phyloP scores from a whole-genome alignment of 768 basidiomycete genomes.

The Neoboletus brunneissimus region DNA sequence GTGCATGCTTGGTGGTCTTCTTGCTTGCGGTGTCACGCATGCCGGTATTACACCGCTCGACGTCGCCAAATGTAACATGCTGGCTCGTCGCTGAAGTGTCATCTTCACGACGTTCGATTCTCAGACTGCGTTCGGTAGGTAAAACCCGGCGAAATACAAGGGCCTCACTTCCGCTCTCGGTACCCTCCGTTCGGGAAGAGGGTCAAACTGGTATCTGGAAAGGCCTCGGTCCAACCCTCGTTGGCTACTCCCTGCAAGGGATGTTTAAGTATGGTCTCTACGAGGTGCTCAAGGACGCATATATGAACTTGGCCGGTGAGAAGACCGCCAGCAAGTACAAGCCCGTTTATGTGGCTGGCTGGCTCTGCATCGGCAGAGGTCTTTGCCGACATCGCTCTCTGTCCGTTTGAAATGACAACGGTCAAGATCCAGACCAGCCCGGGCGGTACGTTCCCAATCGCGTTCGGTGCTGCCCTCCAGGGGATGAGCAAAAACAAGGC shows the following conservation, averaged over 20 bases:
- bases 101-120: no score
- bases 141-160: slow-evolving; percentile 69
- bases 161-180: slow-evolving; percentile 60
- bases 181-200: slow-evolving; percentile 71
- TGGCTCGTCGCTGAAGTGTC: not conserved
- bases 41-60: slow-evolving; percentile 9
- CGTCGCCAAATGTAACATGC: slow-evolving; percentile 10
- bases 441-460: slow-evolving; percentile 71
- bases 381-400: slow-evolving; percentile 93
- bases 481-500: slow-evolving; percentile 65
- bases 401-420: slow-evolving; percentile 91
- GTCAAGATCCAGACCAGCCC: slow-evolving; percentile 85
- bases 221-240: slow-evolving; percentile 86
- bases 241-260: slow-evolving; percentile 93
- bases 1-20: slow-evolving; percentile 10
- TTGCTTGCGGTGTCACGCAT: slow-evolving; percentile 8
- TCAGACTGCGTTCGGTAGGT: slow-evolving; percentile 44
- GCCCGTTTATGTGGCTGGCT: slow-evolving; percentile 87
- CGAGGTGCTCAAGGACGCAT: slow-evolving; percentile 91
- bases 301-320: slow-evolving; percentile 88
- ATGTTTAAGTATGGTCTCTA: slow-evolving; percentile 99
- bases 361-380: slow-evolving; percentile 93
- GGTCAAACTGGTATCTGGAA: slow-evolving; percentile 88
- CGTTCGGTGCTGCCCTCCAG: slow-evolving; percentile 65
- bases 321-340: slow-evolving; percentile 77